A percentile compares a stretch with the other conserved stretches of the same genome.
Evolutionary conservation across 2,329 filamentous ascomycete species (phyloP).

Genomic region (Coniochaeta sp.): DNA sequence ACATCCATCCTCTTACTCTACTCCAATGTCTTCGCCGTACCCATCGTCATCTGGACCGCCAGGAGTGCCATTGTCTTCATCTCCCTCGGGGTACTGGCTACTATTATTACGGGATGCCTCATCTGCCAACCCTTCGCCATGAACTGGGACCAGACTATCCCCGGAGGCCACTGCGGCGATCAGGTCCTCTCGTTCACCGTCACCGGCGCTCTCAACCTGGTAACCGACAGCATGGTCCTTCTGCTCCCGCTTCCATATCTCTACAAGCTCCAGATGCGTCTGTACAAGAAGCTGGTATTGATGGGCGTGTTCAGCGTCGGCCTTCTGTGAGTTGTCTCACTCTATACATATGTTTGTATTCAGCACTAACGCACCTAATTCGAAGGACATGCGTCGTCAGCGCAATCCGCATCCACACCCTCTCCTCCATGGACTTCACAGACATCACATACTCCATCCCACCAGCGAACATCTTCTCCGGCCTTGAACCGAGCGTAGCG

Average conservation of each 20-base stretch:
- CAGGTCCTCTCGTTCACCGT: conserved; percentile 20
- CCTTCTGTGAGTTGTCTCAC: conserved; percentile 24
- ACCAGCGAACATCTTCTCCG: conserved; percentile 26
- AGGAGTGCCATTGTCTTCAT: conserved; percentile 16
- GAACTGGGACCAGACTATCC: conserved; percentile 25
- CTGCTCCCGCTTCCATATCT: conserved; percentile 26
- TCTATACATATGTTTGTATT: too few species aligned
- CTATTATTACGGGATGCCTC: conserved; percentile 21
- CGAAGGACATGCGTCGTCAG: conserved; percentile 27
- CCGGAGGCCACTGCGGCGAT: conserved; percentile 23
- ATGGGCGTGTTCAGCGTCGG: conserved; percentile 24
- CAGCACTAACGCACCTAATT: neutral
- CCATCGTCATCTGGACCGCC: conserved; percentile 15
- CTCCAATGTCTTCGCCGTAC: conserved; percentile 19
- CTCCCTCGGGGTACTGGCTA: conserved; percentile 17
- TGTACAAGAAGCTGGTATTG: conserved; percentile 22
- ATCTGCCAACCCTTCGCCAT: conserved; percentile 29
- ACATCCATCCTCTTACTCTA: conserved; percentile 23
- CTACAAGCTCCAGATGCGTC: conserved; percentile 20
- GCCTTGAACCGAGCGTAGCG: conserved; percentile 30
- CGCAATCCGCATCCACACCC: conserved; percentile 24
- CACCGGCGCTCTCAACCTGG: conserved; percentile 23
- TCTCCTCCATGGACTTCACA: conserved; percentile 23
- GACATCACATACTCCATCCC: conserved; percentile 27
- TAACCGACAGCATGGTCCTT: too few species aligned